Base-by-base conservation (phyloP, 2,329 filamentous ascomycete genomes). In the Fusarium sp. region DNA sequence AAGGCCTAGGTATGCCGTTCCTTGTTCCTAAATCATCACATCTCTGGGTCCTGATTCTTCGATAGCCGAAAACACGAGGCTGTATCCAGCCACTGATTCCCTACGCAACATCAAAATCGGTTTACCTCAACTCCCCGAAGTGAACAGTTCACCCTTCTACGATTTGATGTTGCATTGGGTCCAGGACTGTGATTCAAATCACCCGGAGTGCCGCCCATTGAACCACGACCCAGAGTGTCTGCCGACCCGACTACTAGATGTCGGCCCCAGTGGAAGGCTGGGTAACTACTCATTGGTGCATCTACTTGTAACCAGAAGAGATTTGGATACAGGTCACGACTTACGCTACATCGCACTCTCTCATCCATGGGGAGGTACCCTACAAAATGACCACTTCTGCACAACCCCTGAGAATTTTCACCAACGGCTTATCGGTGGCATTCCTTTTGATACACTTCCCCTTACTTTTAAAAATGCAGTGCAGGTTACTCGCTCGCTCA, bases 191-290 rank as follows among this genome's bases (percentile, higher is more conserved):
- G 64, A 74, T 33, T 8, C 5, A 1, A 42, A 64, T 2, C 66
- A 73, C 27, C n/a, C 33, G 0, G 58, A n/a, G 50, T 74, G 71
- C 20, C 31, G 6, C 4, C 52, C 13, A 1, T 11, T 3, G 7
- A 31, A 27, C 2, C 57, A 4, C 10, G 25, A 2, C 14, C 8
- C 61, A 57, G 11, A 45, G 40, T 4, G 25, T n/a, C 5, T 52
- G 16, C 71, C 71, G 0, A 74, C 71, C 6, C 58, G 71, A 22
- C 31, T 74, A 3, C 68, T 74, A 1, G 63, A 71, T 25, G 64
- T 74, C 3, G 27, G 35, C 1, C 10, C 35, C 1, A 4, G 9
- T 11, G 54, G 20, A 57, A 38, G 16, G 9, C 13, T 22, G 0
- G n/a, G 20, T 4, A 9, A 5, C 1, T 14, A 25, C 4, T 60